These are phyloP conservation scores for Gymnopilus junonius DNA, from an alignment of 768 basidiomycete species.

Conservation along the genomic window DNA sequence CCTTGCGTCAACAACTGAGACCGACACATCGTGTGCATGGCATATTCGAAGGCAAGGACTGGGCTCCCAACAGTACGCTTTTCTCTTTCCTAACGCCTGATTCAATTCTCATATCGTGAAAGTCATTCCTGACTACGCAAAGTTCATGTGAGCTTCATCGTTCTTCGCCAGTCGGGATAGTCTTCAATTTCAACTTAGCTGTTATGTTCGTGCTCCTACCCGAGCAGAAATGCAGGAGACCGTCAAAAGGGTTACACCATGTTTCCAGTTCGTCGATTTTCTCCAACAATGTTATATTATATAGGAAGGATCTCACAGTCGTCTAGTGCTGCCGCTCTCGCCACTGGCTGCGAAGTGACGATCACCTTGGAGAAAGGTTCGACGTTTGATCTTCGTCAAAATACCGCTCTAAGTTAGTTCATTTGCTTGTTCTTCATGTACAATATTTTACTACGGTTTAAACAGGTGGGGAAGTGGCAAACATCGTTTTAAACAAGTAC, in stretches of 20 bases:
- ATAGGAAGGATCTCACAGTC: neutral
- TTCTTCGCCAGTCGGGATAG: neutral
- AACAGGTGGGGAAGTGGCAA: conserved; percentile 67
- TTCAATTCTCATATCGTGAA: neutral
- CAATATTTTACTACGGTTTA: neutral
- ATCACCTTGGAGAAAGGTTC: conserved; percentile 36
- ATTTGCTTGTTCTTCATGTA: neutral
- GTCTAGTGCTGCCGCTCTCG: conserved; percentile 64
- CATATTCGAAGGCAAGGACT: conserved; percentile 74
- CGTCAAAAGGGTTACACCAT: conserved; percentile 63
- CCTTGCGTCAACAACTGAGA: conserved; percentile 79
- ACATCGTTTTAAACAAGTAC: conserved; percentile 62
- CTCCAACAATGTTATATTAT: neutral
- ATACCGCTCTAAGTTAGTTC: conserved; percentile 57
- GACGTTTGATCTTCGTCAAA: conserved; percentile 67
- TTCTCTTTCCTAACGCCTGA: neutral
- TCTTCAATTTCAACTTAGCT: conserved; percentile 40
- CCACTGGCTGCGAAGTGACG: conserved; percentile 64
- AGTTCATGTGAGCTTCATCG: conserved; percentile 55
- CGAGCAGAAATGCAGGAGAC: conserved; percentile 62
- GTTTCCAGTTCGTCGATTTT: conserved; percentile 64
- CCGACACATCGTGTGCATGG: conserved; percentile 84
- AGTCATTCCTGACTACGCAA: conserved; percentile 87
- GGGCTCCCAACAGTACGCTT: conserved; percentile 70
- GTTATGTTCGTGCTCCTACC: conserved; percentile 75